These are phyloP conservation scores for Helminthosporium solani DNA, from an alignment of 2,329 filamentous ascomycete species.

Conservation along the genomic window DNA sequence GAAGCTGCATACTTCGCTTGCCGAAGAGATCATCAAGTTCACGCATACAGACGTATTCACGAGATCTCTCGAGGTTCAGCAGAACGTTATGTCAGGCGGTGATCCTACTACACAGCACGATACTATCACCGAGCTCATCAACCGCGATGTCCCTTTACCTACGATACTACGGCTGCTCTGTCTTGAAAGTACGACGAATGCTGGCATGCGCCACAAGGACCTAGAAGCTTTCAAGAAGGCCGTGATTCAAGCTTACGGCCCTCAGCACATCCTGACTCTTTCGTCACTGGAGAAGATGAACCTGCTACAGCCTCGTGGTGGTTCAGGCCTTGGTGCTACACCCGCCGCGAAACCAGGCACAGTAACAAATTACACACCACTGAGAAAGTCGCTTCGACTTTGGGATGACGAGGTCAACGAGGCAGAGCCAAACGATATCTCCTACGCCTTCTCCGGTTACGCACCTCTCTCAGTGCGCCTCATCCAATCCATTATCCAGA, in stretches of 20 bases:
- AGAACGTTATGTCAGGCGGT: constrained; percentile 87
- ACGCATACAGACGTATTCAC: constrained; percentile 89
- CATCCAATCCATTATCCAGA: constrained; percentile 90
- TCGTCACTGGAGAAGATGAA: constrained; percentile 86
- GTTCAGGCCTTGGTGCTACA: constrained; percentile 49
- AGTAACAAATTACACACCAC: constrained; percentile 81
- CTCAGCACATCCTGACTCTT: constrained; percentile 90
- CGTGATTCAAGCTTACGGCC: constrained; percentile 88
- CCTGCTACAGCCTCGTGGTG: constrained; percentile 66
- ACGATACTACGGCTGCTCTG: constrained; percentile 83
- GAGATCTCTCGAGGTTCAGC: constrained; percentile 86
- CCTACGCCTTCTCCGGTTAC: constrained; percentile 98
- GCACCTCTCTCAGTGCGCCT: constrained; percentile 88
- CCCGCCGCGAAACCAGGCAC: constrained; percentile 36
- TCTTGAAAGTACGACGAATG: constrained; percentile 85
- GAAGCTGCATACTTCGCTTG: constrained; percentile 87
- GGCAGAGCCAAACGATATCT: constrained; percentile 87
- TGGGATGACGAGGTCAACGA: constrained; percentile 98
- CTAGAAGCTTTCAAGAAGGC: constrained; percentile 86
- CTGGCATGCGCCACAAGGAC: constrained; percentile 84
- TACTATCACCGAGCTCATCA: constrained; percentile 90
- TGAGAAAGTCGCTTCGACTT: constrained; percentile 81
- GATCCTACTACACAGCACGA: constrained; percentile 90
- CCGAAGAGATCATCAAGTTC: constrained; percentile 92
- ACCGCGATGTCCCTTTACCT: constrained; percentile 76